Conservation (phyloP, 768 basidiomycete species). For the Leucogyrophana mollusca region DNA sequence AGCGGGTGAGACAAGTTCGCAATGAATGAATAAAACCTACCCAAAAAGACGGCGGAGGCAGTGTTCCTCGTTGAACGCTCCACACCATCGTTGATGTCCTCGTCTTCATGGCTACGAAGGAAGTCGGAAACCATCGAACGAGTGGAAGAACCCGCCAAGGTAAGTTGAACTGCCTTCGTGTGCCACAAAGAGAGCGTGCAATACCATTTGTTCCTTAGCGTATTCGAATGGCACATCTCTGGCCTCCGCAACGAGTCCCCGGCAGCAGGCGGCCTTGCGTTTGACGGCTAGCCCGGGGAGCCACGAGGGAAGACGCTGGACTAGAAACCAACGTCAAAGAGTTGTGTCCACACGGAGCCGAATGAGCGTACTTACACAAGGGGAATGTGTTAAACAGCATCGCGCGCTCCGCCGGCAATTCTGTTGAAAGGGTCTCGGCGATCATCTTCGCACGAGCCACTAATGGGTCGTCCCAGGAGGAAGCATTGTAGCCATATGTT, state of each 20-base stretch:
- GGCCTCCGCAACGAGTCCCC: not conserved
- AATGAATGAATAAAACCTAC: not conserved
- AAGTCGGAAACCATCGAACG: slow-evolving; percentile 3
- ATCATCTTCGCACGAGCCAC: not conserved
- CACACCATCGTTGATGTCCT: slow-evolving; percentile 1
- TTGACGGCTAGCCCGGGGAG: slow-evolving; percentile 12
- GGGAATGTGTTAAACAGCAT: slow-evolving; percentile 6
- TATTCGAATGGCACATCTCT: slow-evolving; percentile 3
- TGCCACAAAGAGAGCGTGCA: not conserved
- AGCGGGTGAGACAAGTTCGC: not conserved
- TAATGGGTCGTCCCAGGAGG: slow-evolving; percentile 6
- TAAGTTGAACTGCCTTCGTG: not conserved
- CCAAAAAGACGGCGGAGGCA: not conserved
- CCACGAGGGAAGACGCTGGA: slow-evolving; percentile 12
- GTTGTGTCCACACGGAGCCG: not conserved
- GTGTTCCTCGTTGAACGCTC: not conserved
- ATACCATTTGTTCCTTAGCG: slow-evolving; percentile 6
- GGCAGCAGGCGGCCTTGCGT: not conserved
- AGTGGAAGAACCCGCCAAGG: not conserved
- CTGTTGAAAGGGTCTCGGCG: not conserved
- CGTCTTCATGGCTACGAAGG: not conserved
- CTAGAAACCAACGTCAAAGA: slow-evolving; percentile 1
- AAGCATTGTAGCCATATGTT: slow-evolving; percentile 4
- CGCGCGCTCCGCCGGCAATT: not conserved
- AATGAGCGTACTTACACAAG: slow-evolving; percentile 1